phyloP scores from a whole-genome alignment of 2,329 filamentous ascomycete species.

The Cercospora zeina region DNA sequence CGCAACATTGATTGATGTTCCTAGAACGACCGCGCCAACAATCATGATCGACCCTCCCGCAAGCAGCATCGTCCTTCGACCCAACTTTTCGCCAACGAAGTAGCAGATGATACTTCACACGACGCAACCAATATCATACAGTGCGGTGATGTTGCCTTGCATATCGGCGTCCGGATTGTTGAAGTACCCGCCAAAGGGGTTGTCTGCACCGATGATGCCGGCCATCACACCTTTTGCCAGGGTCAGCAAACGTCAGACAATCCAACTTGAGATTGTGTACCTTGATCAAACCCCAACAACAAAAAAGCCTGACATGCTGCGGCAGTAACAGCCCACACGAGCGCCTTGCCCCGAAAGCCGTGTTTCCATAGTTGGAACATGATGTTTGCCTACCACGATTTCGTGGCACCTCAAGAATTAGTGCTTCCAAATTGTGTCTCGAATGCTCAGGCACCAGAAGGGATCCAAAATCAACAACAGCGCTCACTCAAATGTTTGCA shows the following conservation, averaged over 20 bases:
- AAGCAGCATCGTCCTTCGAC: slow-evolving; percentile 48
- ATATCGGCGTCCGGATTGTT: slow-evolving; percentile 23
- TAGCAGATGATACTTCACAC: slow-evolving; percentile 46
- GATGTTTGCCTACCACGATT: background rate
- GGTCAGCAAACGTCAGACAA: background rate
- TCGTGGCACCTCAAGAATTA: too few relatives aligned
- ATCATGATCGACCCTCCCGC: slow-evolving; percentile 47
- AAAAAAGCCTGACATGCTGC: slow-evolving; percentile 16
- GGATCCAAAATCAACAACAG: background rate
- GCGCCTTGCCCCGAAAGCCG: slow-evolving; percentile 11
- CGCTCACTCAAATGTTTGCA: background rate
- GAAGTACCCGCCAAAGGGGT: slow-evolving; percentile 8
- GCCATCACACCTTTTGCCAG: slow-evolving; percentile 15
- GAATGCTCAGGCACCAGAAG: too few relatives aligned
- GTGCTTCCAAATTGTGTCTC: background rate
- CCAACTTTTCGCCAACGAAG: slow-evolving; percentile 45
- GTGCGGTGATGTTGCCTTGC: slow-evolving; percentile 55
- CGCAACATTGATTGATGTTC: slow-evolving; percentile 42
- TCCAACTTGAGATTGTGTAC: background rate
- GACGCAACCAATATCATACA: slow-evolving; percentile 56
- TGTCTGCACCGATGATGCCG: slow-evolving; percentile 17
- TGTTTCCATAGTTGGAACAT: slow-evolving; percentile 12
- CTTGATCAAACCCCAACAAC: slow-evolving; percentile 8
- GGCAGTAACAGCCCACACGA: slow-evolving; percentile 6
- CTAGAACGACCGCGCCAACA: slow-evolving; percentile 46